phyloP scores from a whole-genome alignment of 345 rosid species.

The Viola odorata region DNA sequence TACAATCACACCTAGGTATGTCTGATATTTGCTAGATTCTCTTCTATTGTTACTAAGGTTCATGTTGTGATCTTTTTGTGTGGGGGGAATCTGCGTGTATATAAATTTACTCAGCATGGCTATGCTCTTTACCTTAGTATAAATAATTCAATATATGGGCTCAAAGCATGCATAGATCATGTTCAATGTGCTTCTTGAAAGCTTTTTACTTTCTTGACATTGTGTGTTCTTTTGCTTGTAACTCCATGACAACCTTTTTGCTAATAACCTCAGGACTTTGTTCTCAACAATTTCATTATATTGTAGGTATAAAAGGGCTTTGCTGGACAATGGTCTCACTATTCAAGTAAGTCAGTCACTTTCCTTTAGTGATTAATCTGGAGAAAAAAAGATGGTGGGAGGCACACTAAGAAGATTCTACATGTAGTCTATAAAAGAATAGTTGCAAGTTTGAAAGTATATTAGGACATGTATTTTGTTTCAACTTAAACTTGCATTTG shows the following conservation, averaged over 20 bases:
- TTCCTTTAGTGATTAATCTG: neutral
- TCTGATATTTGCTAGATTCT: no score
- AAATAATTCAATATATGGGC: no score
- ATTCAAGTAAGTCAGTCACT: conserved; percentile 44
- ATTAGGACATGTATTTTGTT: neutral
- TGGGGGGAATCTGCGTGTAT: no score
- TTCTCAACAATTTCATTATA: conserved; percentile 4
- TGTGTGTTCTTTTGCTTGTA: neutral
- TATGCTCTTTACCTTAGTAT: no score
- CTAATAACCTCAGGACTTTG: neutral
- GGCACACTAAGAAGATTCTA: neutral
- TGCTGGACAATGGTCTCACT: conserved; percentile 72
- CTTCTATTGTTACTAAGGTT: no score
- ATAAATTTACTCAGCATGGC: no score
- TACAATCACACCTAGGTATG: conserved; percentile 68
- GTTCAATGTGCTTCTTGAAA: no score
- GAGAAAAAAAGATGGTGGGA: neutral
- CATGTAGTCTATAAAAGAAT: neutral
- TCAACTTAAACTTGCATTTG: neutral
- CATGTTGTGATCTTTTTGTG: no score
- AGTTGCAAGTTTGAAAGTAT: neutral
- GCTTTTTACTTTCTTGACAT: neutral
- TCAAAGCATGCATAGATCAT: no score
- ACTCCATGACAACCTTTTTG: neutral
- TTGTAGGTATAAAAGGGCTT: conserved; percentile 76